Conservation (phyloP, 2,329 filamentous ascomycete genomes). For the Calonectria pseudoreteaudii region DNA sequence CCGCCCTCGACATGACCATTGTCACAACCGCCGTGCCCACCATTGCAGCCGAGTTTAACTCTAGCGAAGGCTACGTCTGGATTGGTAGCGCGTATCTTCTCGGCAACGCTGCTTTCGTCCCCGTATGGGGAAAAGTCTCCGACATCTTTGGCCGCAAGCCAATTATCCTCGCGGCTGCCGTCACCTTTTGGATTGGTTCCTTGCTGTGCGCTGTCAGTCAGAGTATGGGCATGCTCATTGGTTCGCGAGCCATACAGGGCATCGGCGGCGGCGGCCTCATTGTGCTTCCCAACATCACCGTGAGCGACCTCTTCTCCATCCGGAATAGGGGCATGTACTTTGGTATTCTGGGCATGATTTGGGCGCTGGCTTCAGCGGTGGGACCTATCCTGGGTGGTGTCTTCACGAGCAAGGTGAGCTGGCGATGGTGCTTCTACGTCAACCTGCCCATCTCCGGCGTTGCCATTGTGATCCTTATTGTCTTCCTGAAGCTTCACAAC, state of each 20-base stretch:
- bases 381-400: constrained; percentile 77
- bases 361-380: constrained; percentile 74
- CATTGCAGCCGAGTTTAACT: constrained; percentile 72
- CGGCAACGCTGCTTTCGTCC: constrained; percentile 73
- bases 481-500: constrained; percentile 76
- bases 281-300: constrained; percentile 70
- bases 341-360: constrained; percentile 65
- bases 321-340: constrained; percentile 64
- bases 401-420: constrained; percentile 72
- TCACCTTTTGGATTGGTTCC: constrained; percentile 66
- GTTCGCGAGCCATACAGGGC: constrained; percentile 67
- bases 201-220: constrained; percentile 64
- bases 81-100: constrained; percentile 81
- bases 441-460: constrained; percentile 65
- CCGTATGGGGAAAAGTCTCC: constrained; percentile 75
- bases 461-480: constrained; percentile 63
- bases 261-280: constrained; percentile 67
- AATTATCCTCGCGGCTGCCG: constrained; percentile 62
- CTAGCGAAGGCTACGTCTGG: constrained; percentile 80
- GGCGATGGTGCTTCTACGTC: constrained; percentile 79
- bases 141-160: constrained; percentile 71
- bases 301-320: constrained; percentile 67
- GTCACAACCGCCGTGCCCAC: constrained; percentile 76
- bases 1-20: constrained; percentile 70
- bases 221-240: constrained; percentile 65